Base-by-base conservation (phyloP, 345 rosid genomes). In the Acer negundo region DNA sequence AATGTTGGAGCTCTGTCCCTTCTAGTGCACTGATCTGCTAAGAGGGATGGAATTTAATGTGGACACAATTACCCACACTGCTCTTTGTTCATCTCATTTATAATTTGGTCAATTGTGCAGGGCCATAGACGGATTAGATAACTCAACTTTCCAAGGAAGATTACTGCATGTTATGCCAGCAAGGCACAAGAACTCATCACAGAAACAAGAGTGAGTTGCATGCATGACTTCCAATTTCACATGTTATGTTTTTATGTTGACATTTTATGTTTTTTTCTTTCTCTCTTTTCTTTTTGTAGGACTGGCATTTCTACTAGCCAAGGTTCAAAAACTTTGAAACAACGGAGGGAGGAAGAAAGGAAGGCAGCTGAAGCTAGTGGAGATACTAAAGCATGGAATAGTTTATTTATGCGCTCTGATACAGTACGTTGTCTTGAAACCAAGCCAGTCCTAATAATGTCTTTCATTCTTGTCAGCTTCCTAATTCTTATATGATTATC, bases 311-410 rank as follows among this genome's bases (percentile, higher is more conserved):
- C 81, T 55, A 31, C 79, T 11, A 77, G 59, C 58, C 88, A 84
- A 71, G 81, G 85, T 74, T 72, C 89, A 82, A 90, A 86, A 82
- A 90, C 90, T 69, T 85, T 95, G 78, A 95, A 95, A 87, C 92
- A 92, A 80, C 82, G 80, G 78, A 88, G 91, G 73, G 92, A 87
- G 75, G 99, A 92, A 74, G 89, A 92, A 81, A 88, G 88, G 85
- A 95, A 92, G 86, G 95, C 93, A 78, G 81, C 97, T 78, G 98
- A 95, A 90, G 90, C 93, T 28, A 75, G 97, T 77, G 99, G 99
- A 85, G 83, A 94, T 80, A 88, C 94, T 44, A 92, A 84, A 85
- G 90, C 97, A 73, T 94, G 99, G 99, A 95, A 93, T 86, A 91
- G 95, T 84, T 85, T 95, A 77, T 95, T 92, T 84, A 90, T 96